phyloP scores from a whole-genome alignment of 139 green algal species.

The Chlamydomonas incerta region DNA sequence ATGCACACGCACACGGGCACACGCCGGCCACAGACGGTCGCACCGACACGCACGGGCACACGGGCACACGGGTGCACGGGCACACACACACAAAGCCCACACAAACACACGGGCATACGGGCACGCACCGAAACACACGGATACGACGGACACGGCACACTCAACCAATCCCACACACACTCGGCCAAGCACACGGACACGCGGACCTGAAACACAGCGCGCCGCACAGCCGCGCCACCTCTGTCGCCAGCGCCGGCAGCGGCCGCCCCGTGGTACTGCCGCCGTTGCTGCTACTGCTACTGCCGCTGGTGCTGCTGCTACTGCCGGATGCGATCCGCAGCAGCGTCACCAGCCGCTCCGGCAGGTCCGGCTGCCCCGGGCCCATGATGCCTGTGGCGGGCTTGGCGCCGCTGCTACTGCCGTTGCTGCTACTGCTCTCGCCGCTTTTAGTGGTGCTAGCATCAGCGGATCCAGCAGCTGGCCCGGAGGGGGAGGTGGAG shows the following conservation, averaged over 20 bases:
- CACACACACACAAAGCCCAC: background rate
- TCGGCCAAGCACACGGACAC: background rate
- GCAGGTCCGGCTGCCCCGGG: background rate
- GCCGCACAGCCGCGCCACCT: constrained; percentile 16
- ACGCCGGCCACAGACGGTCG: too few relatives aligned
- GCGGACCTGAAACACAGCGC: constrained; percentile 3
- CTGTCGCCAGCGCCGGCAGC: background rate
- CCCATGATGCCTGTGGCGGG: background rate
- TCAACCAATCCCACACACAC: too few relatives aligned
- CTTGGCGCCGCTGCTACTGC: background rate
- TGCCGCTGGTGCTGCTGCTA: too few relatives aligned
- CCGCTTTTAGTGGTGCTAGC: background rate
- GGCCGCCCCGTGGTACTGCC: too few relatives aligned
- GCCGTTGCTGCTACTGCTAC: background rate
- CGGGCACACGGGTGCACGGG: background rate
- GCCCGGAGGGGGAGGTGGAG: too few relatives aligned
- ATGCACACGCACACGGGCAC: too few relatives aligned
- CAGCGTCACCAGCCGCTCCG: background rate
- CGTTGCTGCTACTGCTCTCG: background rate
- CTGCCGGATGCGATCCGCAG: background rate
- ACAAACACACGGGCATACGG: background rate
- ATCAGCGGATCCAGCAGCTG: too few relatives aligned
- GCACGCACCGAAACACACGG: background rate
- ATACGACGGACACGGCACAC: too few relatives aligned
- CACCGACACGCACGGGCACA: background rate